Percentiles rank a stretch among this genome's conserved stretches.
Conservation (phyloP, 2,329 filamentous ascomycete genomes). For the Microcera coccophila region DNA sequence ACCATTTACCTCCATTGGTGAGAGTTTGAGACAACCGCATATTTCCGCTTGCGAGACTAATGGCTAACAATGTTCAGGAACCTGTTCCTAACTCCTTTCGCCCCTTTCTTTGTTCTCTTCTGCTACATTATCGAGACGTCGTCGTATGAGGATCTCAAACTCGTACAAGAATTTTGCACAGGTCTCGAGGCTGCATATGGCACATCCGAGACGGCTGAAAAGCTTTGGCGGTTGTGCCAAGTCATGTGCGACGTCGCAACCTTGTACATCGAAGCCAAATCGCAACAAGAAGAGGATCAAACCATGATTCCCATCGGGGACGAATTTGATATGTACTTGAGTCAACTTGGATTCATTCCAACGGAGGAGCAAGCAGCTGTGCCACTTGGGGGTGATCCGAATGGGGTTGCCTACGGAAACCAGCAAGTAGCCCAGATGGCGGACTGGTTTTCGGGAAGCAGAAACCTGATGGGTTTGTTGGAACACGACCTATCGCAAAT, state of each 20-base stretch:
- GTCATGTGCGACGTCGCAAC: conserved; percentile 59
- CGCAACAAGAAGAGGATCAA: conserved; percentile 43
- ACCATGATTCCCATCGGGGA: conserved; percentile 49
- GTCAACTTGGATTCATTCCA: conserved; percentile 59
- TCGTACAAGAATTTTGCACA: conserved; percentile 53
- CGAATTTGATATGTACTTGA: conserved; percentile 63
- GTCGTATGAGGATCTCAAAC: conserved; percentile 49
- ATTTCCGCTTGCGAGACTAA: not conserved
- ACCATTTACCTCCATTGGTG: conserved; percentile 52
- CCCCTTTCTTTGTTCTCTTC: conserved; percentile 58
- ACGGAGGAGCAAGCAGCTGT: conserved; percentile 30
- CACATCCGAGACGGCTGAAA: conserved; percentile 56
- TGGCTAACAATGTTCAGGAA: conserved; percentile 38
- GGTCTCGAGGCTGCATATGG: conserved; percentile 50
- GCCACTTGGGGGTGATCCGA: conserved; percentile 13
- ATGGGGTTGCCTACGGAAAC: conserved; percentile 21
- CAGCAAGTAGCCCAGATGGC: conserved; percentile 47
- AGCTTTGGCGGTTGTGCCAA: conserved; percentile 58
- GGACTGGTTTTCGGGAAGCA: conserved; percentile 64
- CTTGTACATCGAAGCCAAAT: conserved; percentile 60
- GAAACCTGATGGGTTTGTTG: conserved; percentile 61
- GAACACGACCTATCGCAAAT: conserved; percentile 57
- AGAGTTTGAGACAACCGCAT: conserved; percentile 12
- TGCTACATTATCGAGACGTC: conserved; percentile 55
- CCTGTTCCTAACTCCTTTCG: conserved; percentile 55